Evolutionary conservation across 441 rosid genomes (phyloP).

Genomic region (Cnidoscolus chayamansa): DNA sequence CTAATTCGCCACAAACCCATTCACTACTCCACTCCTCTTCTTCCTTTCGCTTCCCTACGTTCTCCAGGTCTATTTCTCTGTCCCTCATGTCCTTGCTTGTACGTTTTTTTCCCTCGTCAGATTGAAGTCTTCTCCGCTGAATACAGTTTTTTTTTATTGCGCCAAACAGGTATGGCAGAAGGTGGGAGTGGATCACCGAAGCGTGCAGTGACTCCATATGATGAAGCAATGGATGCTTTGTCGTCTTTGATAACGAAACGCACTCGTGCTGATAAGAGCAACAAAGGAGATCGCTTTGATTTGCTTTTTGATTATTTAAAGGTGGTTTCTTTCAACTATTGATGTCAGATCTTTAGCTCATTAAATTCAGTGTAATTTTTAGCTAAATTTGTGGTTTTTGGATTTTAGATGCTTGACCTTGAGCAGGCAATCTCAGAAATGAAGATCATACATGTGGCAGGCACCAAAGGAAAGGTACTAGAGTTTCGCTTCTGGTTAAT

Average conservation of each 20-base stretch:
- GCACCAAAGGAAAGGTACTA: slow-evolving; percentile 92
- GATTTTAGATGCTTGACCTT: slow-evolving; percentile 63
- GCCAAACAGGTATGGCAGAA: slow-evolving; percentile 27
- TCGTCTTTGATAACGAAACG: slow-evolving; percentile 86
- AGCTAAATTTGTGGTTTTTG: not conserved
- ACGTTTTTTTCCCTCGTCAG: not conserved
- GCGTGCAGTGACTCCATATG: slow-evolving; percentile 38
- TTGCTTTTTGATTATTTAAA: slow-evolving; percentile 76
- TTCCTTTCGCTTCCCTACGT: not conserved
- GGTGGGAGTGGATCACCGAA: slow-evolving; percentile 30
- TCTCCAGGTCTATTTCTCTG: not conserved
- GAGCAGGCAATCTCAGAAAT: slow-evolving; percentile 68
- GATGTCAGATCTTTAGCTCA: not conserved
- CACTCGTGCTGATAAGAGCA: slow-evolving; percentile 81
- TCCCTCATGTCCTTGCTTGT: no score
- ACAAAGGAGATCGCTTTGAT: slow-evolving; percentile 76
- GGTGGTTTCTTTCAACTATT: slow-evolving; percentile 29
- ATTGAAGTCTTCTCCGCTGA: not conserved
- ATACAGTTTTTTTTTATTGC: not conserved
- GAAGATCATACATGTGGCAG: slow-evolving; percentile 94
- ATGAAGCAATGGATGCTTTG: slow-evolving; percentile 75
- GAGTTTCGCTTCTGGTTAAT: not conserved
- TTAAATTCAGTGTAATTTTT: not conserved
- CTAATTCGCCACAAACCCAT: not conserved
- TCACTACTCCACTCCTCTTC: not conserved